phyloP scores from a whole-genome alignment of 495 filamentous ascomycete species.

The Usnea hakonensis region DNA sequence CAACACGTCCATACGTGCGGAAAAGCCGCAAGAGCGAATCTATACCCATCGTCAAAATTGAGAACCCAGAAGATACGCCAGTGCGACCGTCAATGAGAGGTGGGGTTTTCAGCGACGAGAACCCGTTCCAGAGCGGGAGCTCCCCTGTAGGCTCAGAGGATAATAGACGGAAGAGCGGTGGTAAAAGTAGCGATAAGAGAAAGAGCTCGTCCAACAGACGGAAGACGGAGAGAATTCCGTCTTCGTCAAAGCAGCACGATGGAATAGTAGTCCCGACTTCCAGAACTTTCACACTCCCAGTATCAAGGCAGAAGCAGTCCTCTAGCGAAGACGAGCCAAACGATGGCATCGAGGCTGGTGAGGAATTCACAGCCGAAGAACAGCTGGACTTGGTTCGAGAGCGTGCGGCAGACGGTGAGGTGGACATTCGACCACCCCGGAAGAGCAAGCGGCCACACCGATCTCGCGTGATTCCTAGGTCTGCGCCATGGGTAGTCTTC shows the following conservation, averaged over 20 bases:
- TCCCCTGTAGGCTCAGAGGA: slow-evolving; percentile 41
- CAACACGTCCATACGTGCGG: slow-evolving; percentile 36
- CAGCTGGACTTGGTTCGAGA: slow-evolving; percentile 67
- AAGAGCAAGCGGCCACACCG: slow-evolving; percentile 21
- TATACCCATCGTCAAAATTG: slow-evolving; percentile 35
- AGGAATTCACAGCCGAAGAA: slow-evolving; percentile 91
- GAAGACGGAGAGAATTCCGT: slow-evolving; percentile 26
- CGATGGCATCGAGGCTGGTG: slow-evolving; percentile 52
- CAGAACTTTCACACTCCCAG: slow-evolving; percentile 44
- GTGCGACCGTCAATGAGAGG: slow-evolving; percentile 32
- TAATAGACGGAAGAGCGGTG: slow-evolving; percentile 24
- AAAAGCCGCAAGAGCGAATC: slow-evolving; percentile 52
- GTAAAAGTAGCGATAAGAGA: slow-evolving; percentile 38
- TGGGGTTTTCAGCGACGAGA: slow-evolving; percentile 73
- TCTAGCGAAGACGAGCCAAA: slow-evolving; percentile 34
- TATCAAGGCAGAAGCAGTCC: slow-evolving; percentile 24
- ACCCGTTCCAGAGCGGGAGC: slow-evolving; percentile 88
- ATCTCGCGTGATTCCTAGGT: slow-evolving; percentile 31
- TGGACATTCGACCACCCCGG: slow-evolving; percentile 24
- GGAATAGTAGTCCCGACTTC: slow-evolving; percentile 32
- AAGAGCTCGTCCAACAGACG: slow-evolving; percentile 42
- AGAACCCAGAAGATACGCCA: slow-evolving; percentile 33
- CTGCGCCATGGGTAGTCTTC: slow-evolving; percentile 59
- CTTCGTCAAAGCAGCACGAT: slow-evolving; percentile 28
- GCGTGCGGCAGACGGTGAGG: slow-evolving; percentile 39